phyloP scores from a whole-genome alignment of 164 flowering plant species.

The Annona cherimola region DNA sequence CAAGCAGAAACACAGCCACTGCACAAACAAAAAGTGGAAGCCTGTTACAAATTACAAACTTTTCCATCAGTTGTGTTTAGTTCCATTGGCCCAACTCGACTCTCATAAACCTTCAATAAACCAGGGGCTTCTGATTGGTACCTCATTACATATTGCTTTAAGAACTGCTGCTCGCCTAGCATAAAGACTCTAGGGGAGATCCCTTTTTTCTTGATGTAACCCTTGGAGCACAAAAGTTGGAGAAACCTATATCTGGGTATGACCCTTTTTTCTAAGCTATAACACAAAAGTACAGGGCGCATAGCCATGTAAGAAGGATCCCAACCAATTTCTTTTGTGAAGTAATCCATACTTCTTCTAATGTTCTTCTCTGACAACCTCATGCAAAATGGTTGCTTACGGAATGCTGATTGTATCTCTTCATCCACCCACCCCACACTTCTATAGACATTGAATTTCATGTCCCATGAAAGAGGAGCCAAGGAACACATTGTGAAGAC shows the following conservation, averaged over 20 bases:
- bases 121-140: background rate
- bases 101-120: background rate
- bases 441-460: background rate
- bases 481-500: background rate
- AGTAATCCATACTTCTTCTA: background rate
- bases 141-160: background rate
- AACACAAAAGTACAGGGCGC: background rate
- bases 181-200: background rate
- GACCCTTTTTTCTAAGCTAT: constrained; percentile 1
- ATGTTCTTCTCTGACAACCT: background rate
- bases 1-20: background rate
- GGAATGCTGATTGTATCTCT: background rate
- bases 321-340: background rate
- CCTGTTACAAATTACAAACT: background rate
- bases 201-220: background rate
- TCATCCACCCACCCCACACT: constrained; percentile 3
- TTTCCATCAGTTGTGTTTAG: background rate
- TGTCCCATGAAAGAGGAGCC: background rate
- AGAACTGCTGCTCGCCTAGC: background rate
- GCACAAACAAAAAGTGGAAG: background rate
- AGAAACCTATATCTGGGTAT: background rate
- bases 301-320: background rate
- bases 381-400: background rate
- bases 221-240: background rate
- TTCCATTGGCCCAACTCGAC: background rate